These are phyloP conservation scores for Eucalyptus regnans DNA, from an alignment of 345 rosid species.

Conservation along the genomic window DNA sequence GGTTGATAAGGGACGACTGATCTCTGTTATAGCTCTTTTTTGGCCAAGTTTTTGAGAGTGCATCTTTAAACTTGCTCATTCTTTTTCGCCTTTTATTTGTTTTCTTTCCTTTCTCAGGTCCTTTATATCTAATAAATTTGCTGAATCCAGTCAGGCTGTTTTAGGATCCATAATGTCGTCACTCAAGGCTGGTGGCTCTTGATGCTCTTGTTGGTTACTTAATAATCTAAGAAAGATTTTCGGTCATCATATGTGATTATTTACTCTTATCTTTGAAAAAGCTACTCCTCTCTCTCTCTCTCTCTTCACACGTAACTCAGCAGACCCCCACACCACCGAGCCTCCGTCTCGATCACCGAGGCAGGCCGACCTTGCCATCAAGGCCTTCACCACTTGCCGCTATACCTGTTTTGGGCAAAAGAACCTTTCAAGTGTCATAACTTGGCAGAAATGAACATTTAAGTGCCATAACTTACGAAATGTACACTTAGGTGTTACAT, in stretches of 20 bases:
- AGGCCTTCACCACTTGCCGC: neutral
- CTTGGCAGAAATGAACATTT: too few species aligned
- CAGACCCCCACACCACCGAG: neutral
- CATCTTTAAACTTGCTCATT: neutral
- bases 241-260: neutral
- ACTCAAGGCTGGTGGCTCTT: neutral
- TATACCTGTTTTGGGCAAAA: neutral
- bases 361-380: neutral
- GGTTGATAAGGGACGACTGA: neutral
- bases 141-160: neutral
- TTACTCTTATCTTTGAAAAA: neutral
- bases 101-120: neutral
- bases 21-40: neutral
- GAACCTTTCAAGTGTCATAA: too few species aligned
- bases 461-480: too few species aligned
- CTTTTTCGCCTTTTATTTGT: neutral
- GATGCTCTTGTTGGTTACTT: neutral
- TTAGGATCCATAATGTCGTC: neutral
- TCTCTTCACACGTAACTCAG: neutral
- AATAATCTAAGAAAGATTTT: neutral
- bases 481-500: too few species aligned
- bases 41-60: neutral
- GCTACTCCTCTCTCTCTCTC: neutral
- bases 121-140: neutral
- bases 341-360: neutral